Percentiles rank a stretch among this genome's conserved stretches.
Evolutionary conservation across 140 eudicot species (phyloP).

Genomic region (Flaveria floridana): DNA sequence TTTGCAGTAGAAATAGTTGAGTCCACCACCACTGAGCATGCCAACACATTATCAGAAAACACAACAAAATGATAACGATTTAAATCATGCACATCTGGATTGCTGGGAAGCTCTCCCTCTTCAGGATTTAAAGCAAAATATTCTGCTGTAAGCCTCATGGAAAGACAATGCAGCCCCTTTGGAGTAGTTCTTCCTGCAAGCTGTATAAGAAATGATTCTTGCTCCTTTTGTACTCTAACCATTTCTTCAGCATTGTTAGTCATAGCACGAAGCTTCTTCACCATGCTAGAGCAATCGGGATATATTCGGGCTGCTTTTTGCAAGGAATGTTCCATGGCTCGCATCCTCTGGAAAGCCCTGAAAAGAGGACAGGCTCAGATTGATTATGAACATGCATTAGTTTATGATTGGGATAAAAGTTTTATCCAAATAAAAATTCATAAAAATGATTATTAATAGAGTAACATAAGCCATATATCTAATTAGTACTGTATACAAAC

Average conservation of each 20-base stretch:
- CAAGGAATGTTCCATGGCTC: conserved; percentile 71
- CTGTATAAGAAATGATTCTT: conserved; percentile 64
- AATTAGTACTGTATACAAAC: background rate
- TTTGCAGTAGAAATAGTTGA: conserved; percentile 66
- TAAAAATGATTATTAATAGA: background rate
- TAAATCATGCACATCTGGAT: conserved; percentile 48
- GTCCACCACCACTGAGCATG: conserved; percentile 81
- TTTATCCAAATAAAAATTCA: background rate
- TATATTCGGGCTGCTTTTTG: conserved; percentile 63
- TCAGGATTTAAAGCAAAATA: conserved; percentile 69
- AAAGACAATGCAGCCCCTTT: conserved; percentile 95
- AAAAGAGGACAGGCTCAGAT: conserved; percentile 15
- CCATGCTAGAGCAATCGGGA: conserved; percentile 83
- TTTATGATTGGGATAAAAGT: background rate
- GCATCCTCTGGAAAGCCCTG: conserved; percentile 72
- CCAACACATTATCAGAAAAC: conserved; percentile 88
- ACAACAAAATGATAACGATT: conserved; percentile 61
- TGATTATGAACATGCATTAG: conserved; percentile 10
- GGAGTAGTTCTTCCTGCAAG: conserved; percentile 95
- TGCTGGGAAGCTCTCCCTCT: conserved; percentile 50
- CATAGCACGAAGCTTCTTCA: conserved; percentile 86
- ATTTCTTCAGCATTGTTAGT: conserved; percentile 80
- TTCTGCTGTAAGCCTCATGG: conserved; percentile 84
- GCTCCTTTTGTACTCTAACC: conserved; percentile 59
- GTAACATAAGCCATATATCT: conserved; percentile 5